phyloP scores from a whole-genome alignment of 352 stramenopile species.

The Globisporangium heterothallicum region DNA sequence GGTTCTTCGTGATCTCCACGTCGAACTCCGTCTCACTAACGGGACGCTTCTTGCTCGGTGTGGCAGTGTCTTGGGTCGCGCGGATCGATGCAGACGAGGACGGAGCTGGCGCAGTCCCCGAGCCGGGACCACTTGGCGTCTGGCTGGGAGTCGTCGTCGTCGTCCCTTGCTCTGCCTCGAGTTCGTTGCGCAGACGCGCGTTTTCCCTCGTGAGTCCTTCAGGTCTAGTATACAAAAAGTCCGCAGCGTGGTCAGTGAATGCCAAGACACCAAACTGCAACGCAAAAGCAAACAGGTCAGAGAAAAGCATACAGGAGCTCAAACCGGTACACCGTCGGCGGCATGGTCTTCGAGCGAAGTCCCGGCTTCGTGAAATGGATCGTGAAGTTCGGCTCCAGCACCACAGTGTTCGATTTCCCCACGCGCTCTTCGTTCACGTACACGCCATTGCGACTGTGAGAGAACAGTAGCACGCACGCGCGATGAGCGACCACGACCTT shows the following conservation, averaged over 20 bases:
- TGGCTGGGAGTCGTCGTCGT: background rate
- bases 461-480: background rate
- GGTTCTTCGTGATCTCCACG: background rate
- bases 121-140: too few species aligned
- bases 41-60: background rate
- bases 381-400: slow-evolving; percentile 36
- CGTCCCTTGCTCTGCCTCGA: background rate
- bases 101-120: too few species aligned
- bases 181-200: slow-evolving; percentile 3
- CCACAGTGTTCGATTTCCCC: slow-evolving; percentile 28
- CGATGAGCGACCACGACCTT: background rate
- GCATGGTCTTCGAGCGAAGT: slow-evolving; percentile 16
- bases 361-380: slow-evolving; percentile 72
- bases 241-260: background rate
- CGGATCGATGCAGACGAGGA: background rate
- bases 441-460: slow-evolving; percentile 55
- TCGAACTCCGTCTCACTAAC: background rate
- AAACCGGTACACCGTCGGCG: slow-evolving; percentile 55
- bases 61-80: background rate
- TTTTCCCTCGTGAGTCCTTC: slow-evolving; percentile 3
- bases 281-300: too few species aligned
- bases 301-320: slow-evolving; percentile 66
- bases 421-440: slow-evolving; percentile 62
- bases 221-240: background rate
- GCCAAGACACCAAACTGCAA: slow-evolving; percentile 1